Conservation (phyloP, 2,329 filamentous ascomycete genomes). For the Aspergillus alliaceus region DNA sequence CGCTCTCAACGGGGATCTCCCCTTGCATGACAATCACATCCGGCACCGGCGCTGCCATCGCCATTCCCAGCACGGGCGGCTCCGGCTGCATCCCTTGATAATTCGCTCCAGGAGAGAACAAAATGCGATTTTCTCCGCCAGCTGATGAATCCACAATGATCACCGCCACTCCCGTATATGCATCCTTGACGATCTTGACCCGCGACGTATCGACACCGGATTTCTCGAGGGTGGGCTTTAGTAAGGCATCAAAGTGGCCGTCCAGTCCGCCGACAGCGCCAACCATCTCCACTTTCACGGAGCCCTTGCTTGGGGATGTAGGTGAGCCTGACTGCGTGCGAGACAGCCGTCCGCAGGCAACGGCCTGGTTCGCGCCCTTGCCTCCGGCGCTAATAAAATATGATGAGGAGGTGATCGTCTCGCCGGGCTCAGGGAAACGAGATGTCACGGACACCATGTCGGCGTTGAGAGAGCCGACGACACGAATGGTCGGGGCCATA, state of each 20-base stretch:
- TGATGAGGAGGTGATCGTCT: conserved; percentile 77
- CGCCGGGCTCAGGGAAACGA: conserved; percentile 78
- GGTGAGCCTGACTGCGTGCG: conserved; percentile 45
- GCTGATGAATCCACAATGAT: conserved; percentile 73
- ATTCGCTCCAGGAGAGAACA: conserved; percentile 73
- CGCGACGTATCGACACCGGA: conserved; percentile 63
- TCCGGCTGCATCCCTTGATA: conserved; percentile 44
- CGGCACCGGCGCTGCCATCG: conserved; percentile 46
- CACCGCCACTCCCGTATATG: conserved; percentile 69
- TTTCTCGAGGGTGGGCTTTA: conserved; percentile 58
- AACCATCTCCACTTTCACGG: conserved; percentile 64
- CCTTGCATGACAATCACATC: conserved; percentile 73
- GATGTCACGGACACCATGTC: conserved; percentile 88
- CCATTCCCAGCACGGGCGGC: conserved; percentile 38
- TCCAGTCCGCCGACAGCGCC: conserved; percentile 65
- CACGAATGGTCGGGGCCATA: conserved; percentile 62
- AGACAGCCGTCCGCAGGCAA: conserved; percentile 81
- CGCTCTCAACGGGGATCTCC: conserved; percentile 69
- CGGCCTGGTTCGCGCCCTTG: conserved; percentile 94
- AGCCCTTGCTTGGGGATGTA: conserved; percentile 16
- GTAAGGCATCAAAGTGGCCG: conserved; percentile 63
- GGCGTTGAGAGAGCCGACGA: conserved; percentile 91
- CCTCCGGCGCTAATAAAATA: conserved; percentile 83
- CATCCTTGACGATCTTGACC: conserved; percentile 48
- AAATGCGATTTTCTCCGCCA: conserved; percentile 72